Evolutionary conservation across 1,284 basidiomycete species (phyloP), one percentile per base, ranked within the genome.

Genomic region (Cerioporus squamosus): DNA sequence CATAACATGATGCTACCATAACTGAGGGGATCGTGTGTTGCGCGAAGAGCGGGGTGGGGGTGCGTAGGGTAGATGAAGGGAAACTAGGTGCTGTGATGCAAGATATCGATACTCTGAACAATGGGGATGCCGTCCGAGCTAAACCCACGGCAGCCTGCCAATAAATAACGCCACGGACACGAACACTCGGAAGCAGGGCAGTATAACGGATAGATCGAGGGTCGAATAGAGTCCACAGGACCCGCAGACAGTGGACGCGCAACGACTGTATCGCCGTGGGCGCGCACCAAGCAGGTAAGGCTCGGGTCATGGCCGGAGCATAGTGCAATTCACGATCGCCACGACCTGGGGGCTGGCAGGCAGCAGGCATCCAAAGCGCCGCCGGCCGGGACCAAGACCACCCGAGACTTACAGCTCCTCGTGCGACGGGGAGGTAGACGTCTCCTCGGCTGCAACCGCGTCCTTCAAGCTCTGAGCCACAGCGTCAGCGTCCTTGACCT

Each of bases 321-420:
- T 47, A 14, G 15, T n/a, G 29, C 33, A 24, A 47, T 44, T 46
- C 52, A 46, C 36, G 39, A 53, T 47, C 45, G 45, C 26, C 52
- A 47, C 38, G 20, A 15, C 52, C 36, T 46, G n/a, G n/a, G n/a
- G n/a, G n/a, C n/a, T n/a, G 33, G 24, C 22, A 23, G n/a, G 42
- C 47, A 31, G n/a, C 39, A 39, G 20, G 12, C 29, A 54, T 33
- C 46, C 53, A 43, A 17, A 48, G 10, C 24, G 18, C 40, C 53
- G 36, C 33, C 33, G 8, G 33, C 33, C 42, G 15, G 8, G 22
- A 46, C 42, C 40, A 20, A 33, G 39, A 49, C 17, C 10, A 24
- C 12, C 26, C 43, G 7, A 12, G 44, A 10, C 10, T 71, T 67
- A 77, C 51, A 77, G 64, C 58, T 76, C 75, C 54, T 61, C 68